Conservation (phyloP, 164 flowering plant species). For the Aristolochia fimbriata region DNA sequence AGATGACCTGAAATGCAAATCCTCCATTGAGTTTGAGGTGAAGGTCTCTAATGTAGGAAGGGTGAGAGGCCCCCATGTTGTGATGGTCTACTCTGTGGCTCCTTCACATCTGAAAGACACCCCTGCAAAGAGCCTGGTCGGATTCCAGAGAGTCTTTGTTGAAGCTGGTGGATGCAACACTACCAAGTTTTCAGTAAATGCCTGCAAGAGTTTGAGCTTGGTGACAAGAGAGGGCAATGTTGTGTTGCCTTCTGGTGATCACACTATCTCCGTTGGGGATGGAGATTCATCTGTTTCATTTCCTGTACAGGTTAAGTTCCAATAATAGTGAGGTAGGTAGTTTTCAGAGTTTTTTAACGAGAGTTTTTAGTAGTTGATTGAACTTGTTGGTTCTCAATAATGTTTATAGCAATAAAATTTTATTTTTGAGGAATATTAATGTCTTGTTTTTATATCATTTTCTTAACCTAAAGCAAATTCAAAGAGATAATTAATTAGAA, state of each 20-base stretch:
- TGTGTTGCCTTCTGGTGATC: slow-evolving; percentile 13
- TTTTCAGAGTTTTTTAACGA: too few species aligned
- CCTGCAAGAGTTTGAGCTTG: slow-evolving; percentile 13
- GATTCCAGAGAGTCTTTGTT: slow-evolving; percentile 13
- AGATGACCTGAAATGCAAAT: slow-evolving; percentile 7
- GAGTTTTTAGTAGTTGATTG: too few species aligned
- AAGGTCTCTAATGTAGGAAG: slow-evolving; percentile 12
- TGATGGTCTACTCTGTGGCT: slow-evolving; percentile 15
- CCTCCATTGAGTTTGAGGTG: slow-evolving; percentile 7
- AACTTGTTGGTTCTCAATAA: too few species aligned
- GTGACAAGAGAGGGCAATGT: slow-evolving; percentile 7
- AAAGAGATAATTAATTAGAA: too few species aligned
- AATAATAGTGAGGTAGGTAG: too few species aligned
- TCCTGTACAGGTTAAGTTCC: slow-evolving; percentile 6
- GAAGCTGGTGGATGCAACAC: not conserved
- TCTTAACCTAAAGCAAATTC: too few species aligned
- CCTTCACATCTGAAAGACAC: slow-evolving; percentile 3
- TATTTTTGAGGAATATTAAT: too few species aligned
- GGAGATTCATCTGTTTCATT: slow-evolving; percentile 9
- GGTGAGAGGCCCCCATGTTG: slow-evolving; percentile 2
- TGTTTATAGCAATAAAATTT: too few species aligned
- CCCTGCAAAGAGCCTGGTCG: slow-evolving; percentile 9
- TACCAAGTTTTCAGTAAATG: slow-evolving; percentile 11
- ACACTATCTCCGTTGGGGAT: slow-evolving; percentile 13
- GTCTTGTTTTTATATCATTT: too few species aligned